These are phyloP conservation scores for Apiospora rasikravindrae DNA, from an alignment of 2,329 filamentous ascomycete genomes.

Conservation along the genomic window DNA sequence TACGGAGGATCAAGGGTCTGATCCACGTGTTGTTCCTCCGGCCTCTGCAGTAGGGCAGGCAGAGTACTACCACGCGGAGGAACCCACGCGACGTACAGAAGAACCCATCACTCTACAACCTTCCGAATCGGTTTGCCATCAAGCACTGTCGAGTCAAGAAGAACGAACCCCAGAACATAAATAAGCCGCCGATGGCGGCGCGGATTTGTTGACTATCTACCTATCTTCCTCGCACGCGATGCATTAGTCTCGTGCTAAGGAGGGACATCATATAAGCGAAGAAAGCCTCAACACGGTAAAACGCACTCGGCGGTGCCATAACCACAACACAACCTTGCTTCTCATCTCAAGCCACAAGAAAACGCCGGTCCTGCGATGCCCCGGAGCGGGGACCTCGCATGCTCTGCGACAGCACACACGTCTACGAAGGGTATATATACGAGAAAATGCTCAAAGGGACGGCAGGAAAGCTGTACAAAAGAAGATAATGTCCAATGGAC, in stretches of 20 bases:
- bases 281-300: background rate
- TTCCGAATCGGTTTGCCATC: background rate
- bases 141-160: too few relatives aligned
- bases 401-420: slow-evolving; percentile 14
- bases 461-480: background rate
- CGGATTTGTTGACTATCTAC: background rate
- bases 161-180: background rate
- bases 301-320: background rate
- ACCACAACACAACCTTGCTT: background rate
- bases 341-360: slow-evolving; percentile 8
- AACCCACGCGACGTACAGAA: background rate
- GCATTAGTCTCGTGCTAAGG: background rate
- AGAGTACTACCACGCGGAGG: background rate
- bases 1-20: background rate
- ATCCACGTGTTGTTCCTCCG: background rate
- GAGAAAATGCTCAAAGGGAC: slow-evolving; percentile 10
- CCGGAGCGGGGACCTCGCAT: background rate
- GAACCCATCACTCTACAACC: background rate
- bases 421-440: slow-evolving; percentile 17
- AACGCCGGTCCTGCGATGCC: background rate
- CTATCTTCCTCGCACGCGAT: background rate
- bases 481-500: background rate
- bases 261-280: background rate
- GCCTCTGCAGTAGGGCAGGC: background rate
- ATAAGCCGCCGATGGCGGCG: background rate